Evolutionary conservation across 441 rosid species (phyloP).

Genomic region (Adansonia gregorii): DNA sequence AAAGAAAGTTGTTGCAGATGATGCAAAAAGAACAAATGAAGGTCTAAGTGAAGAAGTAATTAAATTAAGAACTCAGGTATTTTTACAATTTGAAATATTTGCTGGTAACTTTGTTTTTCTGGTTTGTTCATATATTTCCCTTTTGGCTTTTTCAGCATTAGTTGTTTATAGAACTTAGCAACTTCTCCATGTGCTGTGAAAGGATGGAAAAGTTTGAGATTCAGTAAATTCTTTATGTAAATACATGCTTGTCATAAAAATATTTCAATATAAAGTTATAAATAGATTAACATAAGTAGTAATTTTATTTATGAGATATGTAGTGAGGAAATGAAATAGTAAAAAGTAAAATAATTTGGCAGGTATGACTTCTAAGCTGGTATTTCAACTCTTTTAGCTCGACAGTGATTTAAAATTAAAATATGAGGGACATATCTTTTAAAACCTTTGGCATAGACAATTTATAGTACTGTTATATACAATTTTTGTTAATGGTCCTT

Average conservation of each 20-base stretch:
- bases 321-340: no score
- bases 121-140: not conserved
- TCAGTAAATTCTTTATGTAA: not conserved
- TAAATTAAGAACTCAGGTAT: constrained; percentile 57
- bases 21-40: constrained; percentile 47
- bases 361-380: no score
- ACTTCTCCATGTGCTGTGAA: not conserved
- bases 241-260: not conserved
- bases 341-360: no score
- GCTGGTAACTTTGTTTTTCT: not conserved
- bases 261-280: not conserved
- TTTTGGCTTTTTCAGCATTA: not conserved
- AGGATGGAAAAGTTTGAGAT: constrained; percentile 5
- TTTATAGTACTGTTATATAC: no score
- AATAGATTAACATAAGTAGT: no score
- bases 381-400: no score
- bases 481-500: no score
- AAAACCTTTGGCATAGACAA: no score
- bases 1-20: constrained; percentile 40
- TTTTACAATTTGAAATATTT: constrained; percentile 12
- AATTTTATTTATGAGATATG: no score
- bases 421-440: no score
- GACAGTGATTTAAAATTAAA: no score
- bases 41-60: constrained; percentile 47
- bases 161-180: not conserved